Base-by-base conservation (phyloP, 768 basidiomycete species). In the Solioccasus polychromus region DNA sequence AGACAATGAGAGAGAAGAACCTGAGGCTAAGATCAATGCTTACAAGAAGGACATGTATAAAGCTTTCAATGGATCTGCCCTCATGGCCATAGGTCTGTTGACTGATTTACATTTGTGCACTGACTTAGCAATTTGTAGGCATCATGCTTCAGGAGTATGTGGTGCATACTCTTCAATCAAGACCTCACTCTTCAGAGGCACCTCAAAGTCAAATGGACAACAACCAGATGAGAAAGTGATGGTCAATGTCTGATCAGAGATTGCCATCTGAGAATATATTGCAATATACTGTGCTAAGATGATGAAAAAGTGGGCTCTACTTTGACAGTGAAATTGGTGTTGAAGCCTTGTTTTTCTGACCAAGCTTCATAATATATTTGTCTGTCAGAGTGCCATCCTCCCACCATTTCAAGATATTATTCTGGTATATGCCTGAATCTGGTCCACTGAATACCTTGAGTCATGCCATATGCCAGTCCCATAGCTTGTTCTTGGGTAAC, bases 401-500 rank as follows among this genome's bases (percentile, higher is more conserved):
- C 85, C 88, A 92, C 48, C 85, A 85, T 55, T 80, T 79, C 59
- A 93, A 53, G 49, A 93, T 73, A 61, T 95, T 95, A 10, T 73
- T 74, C 45, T 80, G 79, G 50, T 91, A 76, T 11, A 83, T 80
- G 20, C 88, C 88, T 74, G 85, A 83, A 51, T 88, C 79, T 41
- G 81, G 70, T 9, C 79, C 88, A 32, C 88, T 80, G 60, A 94
- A 97, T 53, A 98, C 88, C 50, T 88, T 85, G 38, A 99, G 74
- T 45, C 96, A 74, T 48, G 89, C 91, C 38, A 99, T 68, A 28
- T 95, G 78, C 36, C 89, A 77, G 37, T 94, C 89, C 20, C 96
- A 81, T 49, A 96, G 80, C 52, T 88, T 94, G 74, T 99, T 99
- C 71, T 98, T 99, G 26, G 95, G 96, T 44, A 99, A 75, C 96